Evolutionary conservation across 179 eudicot species (phyloP).

Genomic region (Carnegiea gigantea): DNA sequence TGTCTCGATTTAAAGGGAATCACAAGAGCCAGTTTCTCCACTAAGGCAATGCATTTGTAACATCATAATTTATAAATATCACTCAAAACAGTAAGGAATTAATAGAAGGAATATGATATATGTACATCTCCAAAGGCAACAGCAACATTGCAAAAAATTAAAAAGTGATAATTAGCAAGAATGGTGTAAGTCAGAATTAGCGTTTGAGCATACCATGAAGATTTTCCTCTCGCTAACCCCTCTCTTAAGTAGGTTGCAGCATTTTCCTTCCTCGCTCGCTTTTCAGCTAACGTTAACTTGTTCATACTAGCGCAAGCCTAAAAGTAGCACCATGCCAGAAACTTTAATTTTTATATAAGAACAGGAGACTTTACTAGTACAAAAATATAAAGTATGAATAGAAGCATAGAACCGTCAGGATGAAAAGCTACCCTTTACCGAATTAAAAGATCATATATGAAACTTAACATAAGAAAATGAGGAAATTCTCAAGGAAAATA

Average conservation of each 20-base stretch:
- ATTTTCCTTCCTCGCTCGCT: slow-evolving; percentile 73
- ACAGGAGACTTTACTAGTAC: background rate
- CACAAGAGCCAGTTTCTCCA: background rate
- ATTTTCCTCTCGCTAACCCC: slow-evolving; percentile 64
- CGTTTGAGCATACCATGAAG: slow-evolving; percentile 65
- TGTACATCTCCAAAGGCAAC: background rate
- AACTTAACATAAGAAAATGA: background rate
- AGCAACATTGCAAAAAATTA: background rate
- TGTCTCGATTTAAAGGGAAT: background rate
- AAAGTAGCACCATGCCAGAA: slow-evolving; percentile 9
- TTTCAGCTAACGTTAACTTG: slow-evolving; percentile 49
- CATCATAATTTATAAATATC: background rate
- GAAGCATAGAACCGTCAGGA: background rate
- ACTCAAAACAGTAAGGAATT: background rate
- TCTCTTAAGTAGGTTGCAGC: slow-evolving; percentile 55
- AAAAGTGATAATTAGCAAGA: background rate
- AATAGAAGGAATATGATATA: background rate
- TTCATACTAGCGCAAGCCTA: slow-evolving; percentile 57
- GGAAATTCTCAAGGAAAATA: background rate
- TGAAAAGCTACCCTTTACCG: background rate
- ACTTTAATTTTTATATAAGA: background rate
- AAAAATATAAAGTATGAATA: background rate
- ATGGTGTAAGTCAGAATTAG: background rate
- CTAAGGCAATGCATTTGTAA: background rate
- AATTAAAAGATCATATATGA: background rate